These are phyloP conservation scores for Phytophthora foliorum DNA, from an alignment of 352 stramenopile genomes.

Conservation along the genomic window DNA sequence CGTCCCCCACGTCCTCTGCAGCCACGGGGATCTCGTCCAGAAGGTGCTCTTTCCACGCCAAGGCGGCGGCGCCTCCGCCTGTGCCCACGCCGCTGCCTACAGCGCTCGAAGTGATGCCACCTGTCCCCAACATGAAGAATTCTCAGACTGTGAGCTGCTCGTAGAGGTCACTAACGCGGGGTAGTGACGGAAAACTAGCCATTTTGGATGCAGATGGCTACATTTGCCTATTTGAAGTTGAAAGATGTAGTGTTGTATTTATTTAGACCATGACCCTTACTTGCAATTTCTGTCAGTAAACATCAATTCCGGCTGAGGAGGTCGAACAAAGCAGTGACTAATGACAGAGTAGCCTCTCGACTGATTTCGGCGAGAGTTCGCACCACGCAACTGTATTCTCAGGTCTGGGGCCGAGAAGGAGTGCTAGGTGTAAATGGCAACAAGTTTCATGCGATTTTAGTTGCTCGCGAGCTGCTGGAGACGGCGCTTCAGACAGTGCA, in stretches of 20 bases:
- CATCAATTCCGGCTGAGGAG: too few relatives aligned
- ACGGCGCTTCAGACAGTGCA: conserved; percentile 41
- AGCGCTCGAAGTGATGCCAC: conserved; percentile 19
- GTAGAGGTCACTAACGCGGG: not conserved
- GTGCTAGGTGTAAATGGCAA: conserved; percentile 32
- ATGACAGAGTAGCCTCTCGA: not conserved
- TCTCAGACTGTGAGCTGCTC: conserved; percentile 21
- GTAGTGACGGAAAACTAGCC: not conserved
- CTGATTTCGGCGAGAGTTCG: conserved; percentile 1
- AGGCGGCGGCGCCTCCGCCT: conserved; percentile 1
- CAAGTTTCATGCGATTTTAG: conserved; percentile 28
- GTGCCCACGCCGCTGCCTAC: not conserved
- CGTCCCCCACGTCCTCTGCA: conserved; percentile 67
- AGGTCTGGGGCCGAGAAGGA: conserved; percentile 20
- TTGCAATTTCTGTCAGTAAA: too few relatives aligned
- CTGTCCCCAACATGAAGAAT: conserved; percentile 22
- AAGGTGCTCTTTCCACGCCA: conserved; percentile 67
- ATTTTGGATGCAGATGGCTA: not conserved
- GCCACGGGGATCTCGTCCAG: conserved; percentile 73
- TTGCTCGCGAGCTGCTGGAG: conserved; percentile 36
- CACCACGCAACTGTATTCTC: conserved; percentile 8
- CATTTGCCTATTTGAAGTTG: not conserved
- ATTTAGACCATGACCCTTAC: too few relatives aligned
- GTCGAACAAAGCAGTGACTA: not conserved
- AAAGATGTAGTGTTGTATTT: too few relatives aligned